A percentile compares a stretch with the other conserved stretches of the same genome.
Evolutionary conservation across 495 filamentous ascomycete genomes (phyloP).

Genomic region (Xylaria castorea): DNA sequence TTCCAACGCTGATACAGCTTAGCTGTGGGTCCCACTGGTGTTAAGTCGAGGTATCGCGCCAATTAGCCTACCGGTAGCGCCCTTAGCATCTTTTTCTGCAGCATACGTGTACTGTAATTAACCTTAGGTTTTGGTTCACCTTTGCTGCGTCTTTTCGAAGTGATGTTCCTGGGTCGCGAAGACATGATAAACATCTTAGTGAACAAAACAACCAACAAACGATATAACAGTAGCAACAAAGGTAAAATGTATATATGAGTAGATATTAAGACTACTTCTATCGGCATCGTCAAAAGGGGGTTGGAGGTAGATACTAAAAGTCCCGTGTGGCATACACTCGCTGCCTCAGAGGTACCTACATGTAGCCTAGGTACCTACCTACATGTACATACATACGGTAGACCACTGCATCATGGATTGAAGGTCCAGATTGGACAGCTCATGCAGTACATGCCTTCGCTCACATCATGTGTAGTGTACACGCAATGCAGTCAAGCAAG

Average conservation of each 20-base stretch:
- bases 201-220: not conserved
- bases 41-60: not conserved
- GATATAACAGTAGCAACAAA: not conserved
- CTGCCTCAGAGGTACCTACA: not conserved
- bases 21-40: not conserved
- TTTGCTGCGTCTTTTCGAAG: not conserved
- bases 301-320: not conserved
- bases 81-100: conserved; percentile 10
- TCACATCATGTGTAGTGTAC: not conserved
- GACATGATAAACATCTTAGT: not conserved
- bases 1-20: conserved; percentile 13
- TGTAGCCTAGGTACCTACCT: not conserved
- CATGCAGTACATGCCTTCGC: not conserved
- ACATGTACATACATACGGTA: too few species aligned
- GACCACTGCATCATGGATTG: not conserved
- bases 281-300: not conserved
- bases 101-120: conserved; percentile 9
- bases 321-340: not conserved
- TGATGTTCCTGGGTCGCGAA: not conserved
- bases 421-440: conserved; percentile 6
- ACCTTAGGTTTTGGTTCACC: not conserved
- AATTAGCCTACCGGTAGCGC: not conserved
- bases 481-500: conserved; percentile 16
- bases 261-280: not conserved
- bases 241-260: not conserved